Conservation (phyloP, 768 basidiomycete genomes). For the Auriscalpium microsporum region DNA sequence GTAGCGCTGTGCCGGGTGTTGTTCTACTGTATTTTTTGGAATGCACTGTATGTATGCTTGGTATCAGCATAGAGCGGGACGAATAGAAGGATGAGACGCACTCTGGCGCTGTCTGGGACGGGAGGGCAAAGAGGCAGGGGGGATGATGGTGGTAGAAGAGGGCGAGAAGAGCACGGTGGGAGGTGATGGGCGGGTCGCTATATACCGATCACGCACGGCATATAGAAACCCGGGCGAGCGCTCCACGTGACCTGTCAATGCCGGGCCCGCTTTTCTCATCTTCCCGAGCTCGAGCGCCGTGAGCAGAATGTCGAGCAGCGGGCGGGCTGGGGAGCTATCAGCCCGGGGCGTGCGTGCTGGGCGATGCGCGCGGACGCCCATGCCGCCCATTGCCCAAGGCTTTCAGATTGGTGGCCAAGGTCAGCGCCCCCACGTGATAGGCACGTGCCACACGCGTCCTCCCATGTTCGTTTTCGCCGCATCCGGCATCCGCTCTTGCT, state of each 20-base stretch:
- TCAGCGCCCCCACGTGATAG: constrained; percentile 2
- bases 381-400: not conserved
- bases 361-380: not conserved
- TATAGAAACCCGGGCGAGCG: not conserved
- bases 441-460: constrained; percentile 4
- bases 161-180: not conserved
- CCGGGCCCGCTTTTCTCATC: not conserved
- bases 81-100: not conserved
- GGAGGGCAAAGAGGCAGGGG: not conserved
- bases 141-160: constrained; percentile 1
- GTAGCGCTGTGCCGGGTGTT: not conserved
- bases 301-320: not conserved
- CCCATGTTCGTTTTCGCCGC: not conserved
- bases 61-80: not conserved
- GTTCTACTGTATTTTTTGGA: not conserved
- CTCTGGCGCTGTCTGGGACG: not conserved
- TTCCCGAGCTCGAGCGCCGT: not conserved
- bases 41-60: not conserved
- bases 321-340: not conserved
- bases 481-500: not conserved
- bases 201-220: constrained; percentile 16
- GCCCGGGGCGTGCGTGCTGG: not conserved
- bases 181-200: constrained; percentile 12
- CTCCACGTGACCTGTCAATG: not conserved
- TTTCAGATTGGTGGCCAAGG: not conserved